These are phyloP conservation scores for Trifolium subterraneum DNA, from an alignment of 306 rosid genomes.

Conservation along the genomic window DNA sequence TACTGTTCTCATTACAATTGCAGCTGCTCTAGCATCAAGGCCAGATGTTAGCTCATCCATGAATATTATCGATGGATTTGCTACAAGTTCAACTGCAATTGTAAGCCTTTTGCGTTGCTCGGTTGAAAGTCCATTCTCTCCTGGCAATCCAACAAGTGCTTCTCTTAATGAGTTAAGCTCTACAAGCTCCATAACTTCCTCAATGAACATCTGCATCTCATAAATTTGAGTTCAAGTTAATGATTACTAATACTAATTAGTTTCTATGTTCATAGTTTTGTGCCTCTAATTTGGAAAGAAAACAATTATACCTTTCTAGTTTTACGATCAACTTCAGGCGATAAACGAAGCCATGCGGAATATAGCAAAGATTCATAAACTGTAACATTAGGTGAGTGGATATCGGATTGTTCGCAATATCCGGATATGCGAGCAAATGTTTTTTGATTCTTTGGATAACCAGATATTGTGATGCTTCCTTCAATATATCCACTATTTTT, in stretches of 20 bases:
- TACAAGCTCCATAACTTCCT: conserved; percentile 56
- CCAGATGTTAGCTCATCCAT: conserved; percentile 43
- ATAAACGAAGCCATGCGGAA: conserved; percentile 77
- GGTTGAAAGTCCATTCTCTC: conserved; percentile 48
- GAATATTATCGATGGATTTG: conserved; percentile 40
- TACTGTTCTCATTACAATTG: conserved; percentile 46
- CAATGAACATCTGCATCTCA: conserved; percentile 48
- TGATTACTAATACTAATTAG: not conserved
- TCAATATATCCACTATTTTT: conserved; percentile 71
- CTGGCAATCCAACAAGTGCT: conserved; percentile 57
- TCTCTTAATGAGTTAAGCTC: conserved; percentile 49
- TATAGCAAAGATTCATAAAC: conserved; percentile 71
- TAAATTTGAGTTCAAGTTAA: not conserved
- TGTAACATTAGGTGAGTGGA: conserved; percentile 81
- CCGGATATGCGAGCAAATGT: conserved; percentile 80
- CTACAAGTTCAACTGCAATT: conserved; percentile 52
- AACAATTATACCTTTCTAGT: conserved; percentile 55
- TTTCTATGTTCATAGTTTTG: not conserved
- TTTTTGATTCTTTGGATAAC: conserved; percentile 68
- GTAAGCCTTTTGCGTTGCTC: conserved; percentile 58
- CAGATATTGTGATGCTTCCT: conserved; percentile 67
- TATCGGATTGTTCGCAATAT: conserved; percentile 81
- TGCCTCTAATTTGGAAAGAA: not conserved
- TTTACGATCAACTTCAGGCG: conserved; percentile 55
- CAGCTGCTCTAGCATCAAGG: conserved; percentile 49